Evolutionary conservation across 495 filamentous ascomycete genomes (phyloP), one percentile per base, ranked within the genome.

Genomic region (Penicillium manginii): DNA sequence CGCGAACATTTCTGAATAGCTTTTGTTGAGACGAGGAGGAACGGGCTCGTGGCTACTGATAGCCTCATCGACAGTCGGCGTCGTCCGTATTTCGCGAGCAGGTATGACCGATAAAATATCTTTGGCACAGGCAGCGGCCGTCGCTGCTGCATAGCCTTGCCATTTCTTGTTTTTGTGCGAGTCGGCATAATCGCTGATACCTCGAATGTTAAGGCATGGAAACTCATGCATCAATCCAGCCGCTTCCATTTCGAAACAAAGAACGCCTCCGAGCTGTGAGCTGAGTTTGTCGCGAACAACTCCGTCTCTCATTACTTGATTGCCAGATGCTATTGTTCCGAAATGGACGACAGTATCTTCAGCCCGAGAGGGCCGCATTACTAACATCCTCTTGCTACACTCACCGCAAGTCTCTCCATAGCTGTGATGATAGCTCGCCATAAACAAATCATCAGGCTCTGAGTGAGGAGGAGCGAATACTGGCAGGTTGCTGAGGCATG

Each of bases 101-200:
- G 23, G 23, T 23, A 23, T 23, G 23, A 23, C 23, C 23, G 23
- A 23, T 4, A 23, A 23, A 23, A 23, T 23, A 23, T 43, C 40
- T 18, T 43, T 43, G 6, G 40, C 40, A 43, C n/a, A 43, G 11
- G 40, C 40, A 17, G 40, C 40, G 14, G 40, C 40, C n/a, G 17
- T 19, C 9, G 17, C 17, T 19, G 40, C 14, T 43, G 40, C 17
- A 43, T 43, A 17, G 7, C 14, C 14, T 15, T 43, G 40, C 40
- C 40, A 43, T 19, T n/a, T 15, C n/a, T 43, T 43, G 40, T 43
- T 43, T 15, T 43, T 43, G n/a, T 43, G 40, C 14, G 40, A 43
- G n/a, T 43, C 40, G 10, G 40, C 14, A 19, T 43, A 43, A 19
- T 43, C 40, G n/a, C 40, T 14, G 11, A 43, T 43, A 2, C 40